These are phyloP conservation scores for Cynanchum wilfordii DNA, from an alignment of 257 asterid genomes.

Conservation along the genomic window DNA sequence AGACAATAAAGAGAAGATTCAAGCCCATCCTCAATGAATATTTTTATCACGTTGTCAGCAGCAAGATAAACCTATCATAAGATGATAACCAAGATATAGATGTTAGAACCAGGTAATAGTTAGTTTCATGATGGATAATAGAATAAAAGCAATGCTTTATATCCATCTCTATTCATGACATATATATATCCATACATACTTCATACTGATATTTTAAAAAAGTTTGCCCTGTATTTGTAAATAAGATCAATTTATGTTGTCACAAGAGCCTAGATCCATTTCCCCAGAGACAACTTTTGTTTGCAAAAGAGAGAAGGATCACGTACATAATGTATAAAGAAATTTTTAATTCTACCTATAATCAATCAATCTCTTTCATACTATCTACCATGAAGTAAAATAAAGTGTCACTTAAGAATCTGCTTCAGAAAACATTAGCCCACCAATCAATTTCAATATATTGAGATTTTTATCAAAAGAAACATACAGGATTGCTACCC, in stretches of 20 bases:
- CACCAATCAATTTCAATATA: neutral
- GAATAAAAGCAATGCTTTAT: neutral
- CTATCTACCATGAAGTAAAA: neutral
- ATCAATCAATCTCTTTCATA: neutral
- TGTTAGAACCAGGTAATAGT: neutral
- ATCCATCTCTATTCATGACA: neutral
- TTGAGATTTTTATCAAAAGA: neutral
- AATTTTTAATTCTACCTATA: neutral
- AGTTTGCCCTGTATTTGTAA: neutral
- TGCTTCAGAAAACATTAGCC: neutral
- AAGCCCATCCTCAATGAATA: slow-evolving; percentile 80
- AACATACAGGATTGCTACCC: slow-evolving; percentile 98
- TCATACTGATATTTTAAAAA: neutral
- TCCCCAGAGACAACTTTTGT: neutral
- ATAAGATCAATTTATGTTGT: neutral
- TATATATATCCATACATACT: neutral
- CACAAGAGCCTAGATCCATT: neutral
- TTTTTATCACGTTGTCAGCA: slow-evolving; percentile 66
- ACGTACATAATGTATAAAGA: neutral
- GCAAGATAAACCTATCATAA: slow-evolving; percentile 66
- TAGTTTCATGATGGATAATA: neutral
- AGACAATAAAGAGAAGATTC: slow-evolving; percentile 79
- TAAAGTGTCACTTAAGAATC: neutral
- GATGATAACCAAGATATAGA: slow-evolving; percentile 1
- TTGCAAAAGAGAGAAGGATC: neutral